Evolutionary conservation across 2,329 filamentous ascomycete species (phyloP).

Genomic region (Rachicladosporium sp.): DNA sequence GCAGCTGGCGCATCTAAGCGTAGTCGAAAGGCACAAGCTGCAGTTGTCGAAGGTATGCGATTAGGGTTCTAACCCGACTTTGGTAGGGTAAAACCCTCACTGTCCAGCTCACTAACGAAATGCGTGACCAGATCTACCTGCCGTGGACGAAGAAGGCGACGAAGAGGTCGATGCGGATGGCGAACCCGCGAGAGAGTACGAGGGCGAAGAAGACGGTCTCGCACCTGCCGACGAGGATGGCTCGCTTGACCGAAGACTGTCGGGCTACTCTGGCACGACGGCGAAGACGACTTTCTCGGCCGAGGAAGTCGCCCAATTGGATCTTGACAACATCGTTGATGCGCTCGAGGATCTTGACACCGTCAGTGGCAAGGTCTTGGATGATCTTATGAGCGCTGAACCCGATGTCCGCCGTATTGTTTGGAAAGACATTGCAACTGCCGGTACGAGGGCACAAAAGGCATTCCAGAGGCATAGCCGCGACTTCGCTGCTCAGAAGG

Average conservation of each 20-base stretch:
- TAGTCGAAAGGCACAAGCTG: too few relatives aligned
- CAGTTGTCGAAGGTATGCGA: too few relatives aligned
- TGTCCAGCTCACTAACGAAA: not conserved
- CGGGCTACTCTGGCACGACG: conserved; percentile 35
- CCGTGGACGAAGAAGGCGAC: conserved; percentile 10
- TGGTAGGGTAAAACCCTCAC: too few relatives aligned
- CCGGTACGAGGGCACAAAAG: conserved; percentile 28
- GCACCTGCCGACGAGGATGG: conserved; percentile 2
- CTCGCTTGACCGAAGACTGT: conserved; percentile 11
- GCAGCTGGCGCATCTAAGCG: too few relatives aligned
- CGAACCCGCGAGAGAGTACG: conserved; percentile 2
- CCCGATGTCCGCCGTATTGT: conserved; percentile 12
- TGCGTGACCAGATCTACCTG: conserved; percentile 10
- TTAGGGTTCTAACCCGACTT: too few relatives aligned
- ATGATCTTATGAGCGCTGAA: conserved; percentile 17
- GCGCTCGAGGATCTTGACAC: conserved; percentile 26
- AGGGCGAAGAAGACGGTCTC: conserved; percentile 4
- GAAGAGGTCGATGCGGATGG: conserved; percentile 5
- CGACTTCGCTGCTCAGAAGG: conserved; percentile 23
- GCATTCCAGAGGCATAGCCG: conserved; percentile 25
- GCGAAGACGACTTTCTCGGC: conserved; percentile 34
- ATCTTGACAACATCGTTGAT: conserved; percentile 30
- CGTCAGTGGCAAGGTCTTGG: conserved; percentile 17
- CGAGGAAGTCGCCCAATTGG: conserved; percentile 30
- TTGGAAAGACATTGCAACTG: conserved; percentile 21